Conservation (phyloP, 1,139 yeast species). For the Diutina neorugosa region DNA sequence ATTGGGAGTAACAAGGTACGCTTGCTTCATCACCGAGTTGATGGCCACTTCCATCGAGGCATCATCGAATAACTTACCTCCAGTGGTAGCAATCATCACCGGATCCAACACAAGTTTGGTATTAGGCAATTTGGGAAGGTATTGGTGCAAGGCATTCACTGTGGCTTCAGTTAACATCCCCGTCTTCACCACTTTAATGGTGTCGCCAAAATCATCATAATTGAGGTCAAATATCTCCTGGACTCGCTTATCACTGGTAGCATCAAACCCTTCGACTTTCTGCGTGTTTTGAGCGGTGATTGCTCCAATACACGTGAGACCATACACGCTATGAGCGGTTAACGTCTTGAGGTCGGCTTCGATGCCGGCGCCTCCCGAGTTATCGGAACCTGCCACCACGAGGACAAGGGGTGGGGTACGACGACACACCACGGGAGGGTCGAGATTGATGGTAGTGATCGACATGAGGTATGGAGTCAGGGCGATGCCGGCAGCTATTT, state of each 20-base stretch:
- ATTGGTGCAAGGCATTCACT: conserved; percentile 31
- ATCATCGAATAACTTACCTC: conserved; percentile 41
- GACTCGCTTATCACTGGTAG: conserved; percentile 33
- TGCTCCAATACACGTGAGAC: conserved; percentile 69
- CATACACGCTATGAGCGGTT: conserved; percentile 69
- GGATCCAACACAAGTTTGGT: conserved; percentile 58
- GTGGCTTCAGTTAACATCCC: conserved; percentile 66
- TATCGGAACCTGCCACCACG: conserved; percentile 76
- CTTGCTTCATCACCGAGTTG: conserved; percentile 35
- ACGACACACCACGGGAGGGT: neutral
- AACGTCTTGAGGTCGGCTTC: conserved; percentile 88
- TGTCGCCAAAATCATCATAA: conserved; percentile 38
- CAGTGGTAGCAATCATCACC: conserved; percentile 74
- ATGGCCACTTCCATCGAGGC: conserved; percentile 34
- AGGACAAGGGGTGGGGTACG: conserved; percentile 30
- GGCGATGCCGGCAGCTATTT: too few relatives aligned
- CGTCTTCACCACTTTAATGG: conserved; percentile 60
- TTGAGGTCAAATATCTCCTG: conserved; percentile 39
- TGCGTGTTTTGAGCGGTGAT: conserved; percentile 74
- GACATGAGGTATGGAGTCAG: neutral
- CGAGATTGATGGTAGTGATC: neutral
- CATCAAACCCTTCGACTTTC: conserved; percentile 42
- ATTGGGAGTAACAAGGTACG: conserved; percentile 71
- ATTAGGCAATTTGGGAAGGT: conserved; percentile 17
- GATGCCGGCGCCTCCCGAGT: conserved; percentile 91